Evolutionary conservation across 768 basidiomycete genomes (phyloP).

Genomic region (Cytidiella melzeri): DNA sequence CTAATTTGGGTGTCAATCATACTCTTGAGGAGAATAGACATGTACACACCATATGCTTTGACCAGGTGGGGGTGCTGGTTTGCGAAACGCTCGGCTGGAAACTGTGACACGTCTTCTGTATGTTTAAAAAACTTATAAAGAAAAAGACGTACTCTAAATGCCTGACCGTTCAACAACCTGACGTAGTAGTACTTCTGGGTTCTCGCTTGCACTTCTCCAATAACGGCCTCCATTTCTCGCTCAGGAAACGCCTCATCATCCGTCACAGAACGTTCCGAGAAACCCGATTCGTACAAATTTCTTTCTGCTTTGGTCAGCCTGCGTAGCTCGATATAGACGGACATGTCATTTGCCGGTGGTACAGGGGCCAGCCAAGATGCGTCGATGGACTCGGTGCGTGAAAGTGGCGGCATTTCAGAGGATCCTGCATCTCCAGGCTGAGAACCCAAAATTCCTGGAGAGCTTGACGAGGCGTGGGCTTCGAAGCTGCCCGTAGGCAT

Average conservation of each 20-base stretch:
- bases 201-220: conserved; percentile 47
- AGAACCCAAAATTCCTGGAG: too few species aligned
- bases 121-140: not conserved
- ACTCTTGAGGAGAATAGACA: not conserved
- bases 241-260: conserved; percentile 10
- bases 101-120: conserved; percentile 3
- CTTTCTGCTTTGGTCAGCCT: not conserved
- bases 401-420: too few species aligned
- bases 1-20: conserved; percentile 26
- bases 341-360: too few species aligned
- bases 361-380: too few species aligned
- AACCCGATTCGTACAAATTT: conserved; percentile 7
- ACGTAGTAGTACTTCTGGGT: conserved; percentile 53
- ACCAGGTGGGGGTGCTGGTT: conserved; percentile 40
- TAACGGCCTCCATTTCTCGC: conserved; percentile 28
- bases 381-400: too few species aligned
- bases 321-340: conserved; percentile 4
- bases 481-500: too few species aligned
- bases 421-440: too few species aligned
- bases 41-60: conserved; percentile 47
- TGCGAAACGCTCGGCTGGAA: conserved; percentile 27
- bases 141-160: conserved; percentile 42
- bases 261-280: conserved; percentile 7
- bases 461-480: too few species aligned
- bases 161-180: conserved; percentile 49